Base-by-base conservation (phyloP, 345 rosid species). In the Aquilaria sinensis region DNA sequence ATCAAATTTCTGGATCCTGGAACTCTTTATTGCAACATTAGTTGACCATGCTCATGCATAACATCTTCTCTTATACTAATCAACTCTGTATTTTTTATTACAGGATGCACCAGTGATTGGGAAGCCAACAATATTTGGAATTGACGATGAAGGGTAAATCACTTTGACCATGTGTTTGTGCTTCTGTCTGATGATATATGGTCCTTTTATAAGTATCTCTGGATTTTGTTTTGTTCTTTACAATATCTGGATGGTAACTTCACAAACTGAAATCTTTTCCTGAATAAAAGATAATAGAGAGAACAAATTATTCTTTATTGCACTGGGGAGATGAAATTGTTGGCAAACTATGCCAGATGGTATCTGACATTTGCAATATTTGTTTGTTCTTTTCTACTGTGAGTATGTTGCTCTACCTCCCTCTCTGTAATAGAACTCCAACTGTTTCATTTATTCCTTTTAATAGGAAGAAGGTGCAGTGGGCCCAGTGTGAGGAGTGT, bases 101-200 rank as follows among this genome's bases (percentile, higher is more conserved):
- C 89, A 94, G 99, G 99, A 85, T 56, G 88, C 87, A 32, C 99
- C 99, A 54, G 60, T 91, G 50, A 77, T 94, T 50, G 96, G 99
- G 73, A 87, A 85, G 81, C 96, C 98, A 51, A 80, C 82, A 56
- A 71, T 85, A 54, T 70, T 76, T 72, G 78, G 82, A 47, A 77
- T 77, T 46, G 81, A 85, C 72, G 60, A 61, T 57, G 60, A 67
- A 48, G 86, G 99, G 99, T 94, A 88, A 78, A 67, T 70, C 60
- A 56, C 72, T 62, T 75, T 47, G 67, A 31, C 53, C 65, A 13
- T 37, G 16, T 64, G 60, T 60, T 65, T 12, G 37, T 15, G 54
- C 62, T 57, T 58, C 6, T 37, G 2, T 56, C 31, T 50, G 48
- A 51, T 11, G 16, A 33, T 11, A 23, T 37, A 3, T 3, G 5